phyloP scores from a whole-genome alignment of 2,329 filamentous ascomycete species.

The Tolypocladium tundrense region DNA sequence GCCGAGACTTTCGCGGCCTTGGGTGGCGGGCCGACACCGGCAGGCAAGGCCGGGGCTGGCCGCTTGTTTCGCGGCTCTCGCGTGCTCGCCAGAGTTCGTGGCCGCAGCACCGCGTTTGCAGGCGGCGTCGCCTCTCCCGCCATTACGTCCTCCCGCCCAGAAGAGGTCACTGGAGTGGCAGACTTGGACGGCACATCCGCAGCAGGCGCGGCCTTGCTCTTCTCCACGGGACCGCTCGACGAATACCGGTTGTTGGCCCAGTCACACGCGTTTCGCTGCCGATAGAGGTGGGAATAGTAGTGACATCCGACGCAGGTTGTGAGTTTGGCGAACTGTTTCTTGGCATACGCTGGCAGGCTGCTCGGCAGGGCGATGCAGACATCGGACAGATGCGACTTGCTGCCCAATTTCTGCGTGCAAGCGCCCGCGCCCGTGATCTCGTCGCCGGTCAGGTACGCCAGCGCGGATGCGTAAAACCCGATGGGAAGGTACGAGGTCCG shows the following conservation, averaged over 20 bases:
- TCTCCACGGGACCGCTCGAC: background rate
- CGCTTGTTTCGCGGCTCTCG: background rate
- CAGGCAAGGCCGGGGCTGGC: background rate
- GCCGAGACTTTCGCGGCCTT: background rate
- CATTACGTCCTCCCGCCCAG: background rate
- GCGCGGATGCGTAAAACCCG: constrained; percentile 15
- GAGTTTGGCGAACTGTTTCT: constrained; percentile 9
- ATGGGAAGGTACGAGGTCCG: constrained; percentile 8
- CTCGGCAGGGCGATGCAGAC: constrained; percentile 17
- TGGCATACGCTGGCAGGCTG: constrained; percentile 8
- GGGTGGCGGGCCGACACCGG: background rate
- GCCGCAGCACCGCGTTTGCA: background rate
- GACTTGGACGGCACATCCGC: background rate
- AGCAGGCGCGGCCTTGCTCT: background rate
- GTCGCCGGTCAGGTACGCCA: constrained; percentile 21
- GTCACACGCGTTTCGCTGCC: constrained; percentile 9
- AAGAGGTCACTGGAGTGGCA: background rate
- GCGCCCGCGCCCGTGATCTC: constrained; percentile 10
- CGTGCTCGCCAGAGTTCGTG: background rate
- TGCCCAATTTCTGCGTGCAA: background rate
- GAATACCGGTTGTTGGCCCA: background rate
- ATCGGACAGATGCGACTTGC: constrained; percentile 11
- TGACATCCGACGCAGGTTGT: constrained; percentile 19
- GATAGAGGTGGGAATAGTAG: constrained; percentile 16
- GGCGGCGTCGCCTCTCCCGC: background rate